Percentiles rank a stretch among this genome's conserved stretches.
Conservation (phyloP, 2,329 filamentous ascomycete genomes). For the Paradendryphiella salina region DNA sequence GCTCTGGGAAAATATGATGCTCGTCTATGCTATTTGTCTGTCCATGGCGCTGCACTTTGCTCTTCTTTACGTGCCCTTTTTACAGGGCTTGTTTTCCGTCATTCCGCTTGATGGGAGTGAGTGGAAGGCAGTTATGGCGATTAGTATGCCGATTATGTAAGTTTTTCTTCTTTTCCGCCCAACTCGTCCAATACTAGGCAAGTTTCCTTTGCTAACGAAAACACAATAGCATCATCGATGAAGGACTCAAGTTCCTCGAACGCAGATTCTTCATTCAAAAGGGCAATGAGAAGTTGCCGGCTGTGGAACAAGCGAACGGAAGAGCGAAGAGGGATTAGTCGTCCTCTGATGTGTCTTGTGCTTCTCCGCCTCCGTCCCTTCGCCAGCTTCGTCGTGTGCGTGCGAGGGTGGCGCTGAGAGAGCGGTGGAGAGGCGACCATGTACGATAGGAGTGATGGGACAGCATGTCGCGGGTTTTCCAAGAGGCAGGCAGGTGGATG, state of each 20-base stretch:
- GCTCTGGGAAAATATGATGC: constrained; percentile 98
- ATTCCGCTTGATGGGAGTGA: constrained; percentile 81
- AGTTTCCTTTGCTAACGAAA: constrained; percentile 18
- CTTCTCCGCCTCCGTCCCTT: too few relatives aligned
- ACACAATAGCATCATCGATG: constrained; percentile 70
- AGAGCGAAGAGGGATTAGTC: constrained; percentile 37
- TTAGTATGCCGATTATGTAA: constrained; percentile 92
- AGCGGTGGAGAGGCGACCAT: too few relatives aligned
- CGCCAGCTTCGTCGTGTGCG: too few relatives aligned
- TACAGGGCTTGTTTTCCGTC: constrained; percentile 89
- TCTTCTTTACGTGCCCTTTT: constrained; percentile 85
- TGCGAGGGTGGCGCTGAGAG: too few relatives aligned
- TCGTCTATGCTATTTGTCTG: constrained; percentile 89
- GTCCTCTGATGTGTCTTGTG: too few relatives aligned
- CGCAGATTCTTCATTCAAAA: constrained; percentile 44
- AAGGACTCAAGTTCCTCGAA: constrained; percentile 79
- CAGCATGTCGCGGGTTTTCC: too few relatives aligned
- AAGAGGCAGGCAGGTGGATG: too few relatives aligned
- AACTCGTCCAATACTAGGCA: too few relatives aligned
- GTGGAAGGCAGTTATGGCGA: constrained; percentile 87
- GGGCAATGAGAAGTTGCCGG: constrained; percentile 21
- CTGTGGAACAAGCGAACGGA: constrained; percentile 25
- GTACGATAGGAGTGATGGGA: too few relatives aligned
- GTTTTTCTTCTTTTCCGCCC: constrained; percentile 47
- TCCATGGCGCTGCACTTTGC: constrained; percentile 96